phyloP scores from a whole-genome alignment of 805 yeast species.

The Candida sonorensis region DNA sequence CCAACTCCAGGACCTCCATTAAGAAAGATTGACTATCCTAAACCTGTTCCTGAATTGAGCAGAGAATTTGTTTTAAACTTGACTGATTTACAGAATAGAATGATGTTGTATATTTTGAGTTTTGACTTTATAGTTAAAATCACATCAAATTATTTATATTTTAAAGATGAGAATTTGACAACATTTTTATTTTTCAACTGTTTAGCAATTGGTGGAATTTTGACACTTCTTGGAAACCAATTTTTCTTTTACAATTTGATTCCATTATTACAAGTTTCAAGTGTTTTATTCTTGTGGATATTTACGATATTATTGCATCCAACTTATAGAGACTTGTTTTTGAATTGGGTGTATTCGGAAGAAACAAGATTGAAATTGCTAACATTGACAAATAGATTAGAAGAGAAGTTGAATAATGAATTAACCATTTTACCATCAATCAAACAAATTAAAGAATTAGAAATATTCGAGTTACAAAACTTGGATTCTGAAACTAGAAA shows the following conservation, averaged over 20 bases:
- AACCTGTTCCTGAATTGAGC: conserved; percentile 73
- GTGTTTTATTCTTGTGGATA: conserved; percentile 45
- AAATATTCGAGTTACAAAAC: conserved; percentile 62
- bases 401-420: conserved; percentile 33
- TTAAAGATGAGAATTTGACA: conserved; percentile 55
- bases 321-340: conserved; percentile 35
- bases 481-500: conserved; percentile 40
- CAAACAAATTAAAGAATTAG: conserved; percentile 44
- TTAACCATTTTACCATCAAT: conserved; percentile 31
- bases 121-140: conserved; percentile 52
- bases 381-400: conserved; percentile 43
- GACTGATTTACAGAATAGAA: conserved; percentile 79
- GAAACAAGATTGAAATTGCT: conserved; percentile 51
- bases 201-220: conserved; percentile 7
- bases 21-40: conserved; percentile 42
- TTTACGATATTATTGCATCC: conserved; percentile 46
- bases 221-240: conserved; percentile 25
- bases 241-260: conserved; percentile 12
- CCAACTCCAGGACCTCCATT: conserved; percentile 49
- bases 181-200: conserved; percentile 38
- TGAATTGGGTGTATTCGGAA: conserved; percentile 49
- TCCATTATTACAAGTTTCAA: conserved; percentile 25
- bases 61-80: conserved; percentile 71
- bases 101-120: conserved; percentile 53
- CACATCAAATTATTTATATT: conserved; percentile 53